These are phyloP conservation scores for Allomyces javanicus DNA, from an alignment of 192 early-diverging fungal genomes.

Conservation along the genomic window DNA sequence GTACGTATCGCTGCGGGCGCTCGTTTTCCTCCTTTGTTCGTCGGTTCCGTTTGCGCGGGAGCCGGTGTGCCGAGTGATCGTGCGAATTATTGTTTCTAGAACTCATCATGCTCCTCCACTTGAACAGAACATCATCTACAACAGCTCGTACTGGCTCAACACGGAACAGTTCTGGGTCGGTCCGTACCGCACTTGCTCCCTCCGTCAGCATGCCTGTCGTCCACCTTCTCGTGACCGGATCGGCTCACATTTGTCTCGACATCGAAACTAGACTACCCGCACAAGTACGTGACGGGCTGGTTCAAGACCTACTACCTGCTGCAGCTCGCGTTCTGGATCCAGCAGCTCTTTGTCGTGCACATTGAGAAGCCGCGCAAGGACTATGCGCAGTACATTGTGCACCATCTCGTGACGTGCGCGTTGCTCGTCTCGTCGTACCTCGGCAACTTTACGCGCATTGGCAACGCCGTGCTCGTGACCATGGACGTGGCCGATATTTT, in stretches of 20 bases:
- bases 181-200: too few relatives aligned
- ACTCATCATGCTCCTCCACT: neutral
- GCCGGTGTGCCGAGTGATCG: neutral
- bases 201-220: too few relatives aligned
- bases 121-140: constrained; percentile 31
- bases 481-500: constrained; percentile 69
- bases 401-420: constrained; percentile 56
- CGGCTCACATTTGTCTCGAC: too few relatives aligned
- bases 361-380: constrained; percentile 57
- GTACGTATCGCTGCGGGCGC: neutral
- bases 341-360: constrained; percentile 53
- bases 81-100: neutral
- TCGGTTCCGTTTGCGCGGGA: neutral
- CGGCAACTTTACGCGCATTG: constrained; percentile 50
- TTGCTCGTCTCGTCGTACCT: constrained; percentile 43
- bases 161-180: constrained; percentile 44
- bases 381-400: constrained; percentile 43
- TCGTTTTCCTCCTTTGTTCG: too few relatives aligned
- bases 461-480: constrained; percentile 53
- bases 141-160: constrained; percentile 50
- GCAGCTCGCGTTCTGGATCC: constrained; percentile 59
- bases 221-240: too few relatives aligned
- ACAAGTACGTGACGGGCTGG: constrained; percentile 23
- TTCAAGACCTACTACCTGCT: constrained; percentile 56
- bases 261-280: constrained; percentile 27